Base-by-base conservation (phyloP, 148 eudicot species). In the Diospyros lotus region DNA sequence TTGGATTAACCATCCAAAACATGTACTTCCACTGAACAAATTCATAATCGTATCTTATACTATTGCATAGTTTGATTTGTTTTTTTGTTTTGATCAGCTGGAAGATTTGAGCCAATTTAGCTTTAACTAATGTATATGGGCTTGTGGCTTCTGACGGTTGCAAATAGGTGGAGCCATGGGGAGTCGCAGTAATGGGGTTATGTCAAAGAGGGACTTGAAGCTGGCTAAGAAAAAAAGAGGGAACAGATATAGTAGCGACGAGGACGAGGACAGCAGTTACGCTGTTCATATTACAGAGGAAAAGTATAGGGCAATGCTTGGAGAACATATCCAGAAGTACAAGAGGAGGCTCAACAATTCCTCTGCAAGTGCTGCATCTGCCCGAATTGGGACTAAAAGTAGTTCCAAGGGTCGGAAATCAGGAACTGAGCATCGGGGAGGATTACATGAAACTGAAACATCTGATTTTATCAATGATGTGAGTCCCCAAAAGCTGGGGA, bases 321-420 rank as follows among this genome's bases (percentile, higher is more conserved):
- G 97, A 66, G 96, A 95, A 69, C 97, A 93, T 85, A 83, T 92
- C 56, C 96, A 89, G 64, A 95, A 85, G 83, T 89, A 88, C 77
- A 95, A 85, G 81, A 90, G 94, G 88, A 87, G 96, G 88, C 75
- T 68, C 42, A 88, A 81, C 60, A 91, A 81, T 84, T 74, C 92
- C 44, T 89, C 96, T 9, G 64, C 78, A 73, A 85, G 79, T 80
- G 85, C 93, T 53, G 85, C 83, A 18, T 56, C 96, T 65, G 75
- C 81, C 43, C 89, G 87, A 64, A 81, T 75, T n/a, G 88, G 80
- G 43, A 74, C 78, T 2, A 90, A 85, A 81, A 82, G 78, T 85
- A 85, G 83, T 70, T 68, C 86, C 68, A 92, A 87, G 80, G 82
- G 72, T 66, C 84, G 87, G 56, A 95, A 84, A 78, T 62, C 79